Evolutionary conservation across 2,329 filamentous ascomycete genomes (phyloP).

Genomic region (Epichloe coenophiala): DNA sequence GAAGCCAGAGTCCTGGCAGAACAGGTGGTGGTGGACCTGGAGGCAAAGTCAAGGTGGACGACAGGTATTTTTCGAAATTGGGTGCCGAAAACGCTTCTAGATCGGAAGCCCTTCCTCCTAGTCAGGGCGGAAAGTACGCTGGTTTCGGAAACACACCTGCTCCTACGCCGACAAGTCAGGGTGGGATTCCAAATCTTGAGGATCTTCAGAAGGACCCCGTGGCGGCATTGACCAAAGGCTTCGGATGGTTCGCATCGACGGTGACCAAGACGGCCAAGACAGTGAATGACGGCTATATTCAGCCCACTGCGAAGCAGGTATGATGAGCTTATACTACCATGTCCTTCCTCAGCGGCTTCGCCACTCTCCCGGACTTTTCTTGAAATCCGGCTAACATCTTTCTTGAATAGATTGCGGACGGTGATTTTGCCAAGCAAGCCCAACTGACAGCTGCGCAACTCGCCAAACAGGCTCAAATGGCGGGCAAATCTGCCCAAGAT

Average conservation of each 20-base stretch:
- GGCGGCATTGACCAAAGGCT: conserved; percentile 76
- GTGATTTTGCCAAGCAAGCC: conserved; percentile 59
- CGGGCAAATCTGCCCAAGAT: conserved; percentile 63
- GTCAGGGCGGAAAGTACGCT: conserved; percentile 80
- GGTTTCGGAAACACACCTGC: conserved; percentile 76
- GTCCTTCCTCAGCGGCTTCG: background rate
- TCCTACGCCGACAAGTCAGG: conserved; percentile 29
- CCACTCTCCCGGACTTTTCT: background rate
- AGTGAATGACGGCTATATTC: conserved; percentile 82
- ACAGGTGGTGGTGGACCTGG: conserved; percentile 10
- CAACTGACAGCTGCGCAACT: conserved; percentile 50
- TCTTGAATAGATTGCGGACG: conserved; percentile 54
- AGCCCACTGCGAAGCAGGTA: conserved; percentile 57
- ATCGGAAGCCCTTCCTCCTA: conserved; percentile 63
- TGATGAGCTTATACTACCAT: background rate
- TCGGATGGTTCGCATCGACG: conserved; percentile 84
- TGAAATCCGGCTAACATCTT: background rate
- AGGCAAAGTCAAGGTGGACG: conserved; percentile 53
- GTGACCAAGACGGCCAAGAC: conserved; percentile 84
- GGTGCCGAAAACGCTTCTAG: conserved; percentile 71
- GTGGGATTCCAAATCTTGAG: conserved; percentile 54
- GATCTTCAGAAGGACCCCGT: conserved; percentile 88
- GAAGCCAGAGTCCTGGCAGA: conserved; percentile 24
- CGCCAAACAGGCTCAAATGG: conserved; percentile 52
- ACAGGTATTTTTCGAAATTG: conserved; percentile 79